Percentiles rank a stretch among this genome's conserved stretches.
Evolutionary conservation across 331 rosid genomes (phyloP).

Genomic region (Acacia pycnantha): DNA sequence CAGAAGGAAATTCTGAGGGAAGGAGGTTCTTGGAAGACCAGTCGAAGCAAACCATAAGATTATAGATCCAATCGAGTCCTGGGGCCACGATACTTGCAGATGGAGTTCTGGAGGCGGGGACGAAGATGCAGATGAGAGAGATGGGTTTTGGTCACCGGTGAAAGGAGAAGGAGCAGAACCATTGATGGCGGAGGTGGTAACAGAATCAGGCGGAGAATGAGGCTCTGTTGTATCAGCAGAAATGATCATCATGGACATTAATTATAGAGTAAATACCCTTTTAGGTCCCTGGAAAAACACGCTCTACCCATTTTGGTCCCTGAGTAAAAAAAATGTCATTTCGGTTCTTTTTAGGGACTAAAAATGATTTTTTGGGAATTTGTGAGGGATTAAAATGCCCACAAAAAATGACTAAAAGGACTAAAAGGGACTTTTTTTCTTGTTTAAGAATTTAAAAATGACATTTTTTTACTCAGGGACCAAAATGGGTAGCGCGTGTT

Average conservation of each 20-base stretch:
- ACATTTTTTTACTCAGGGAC: no score
- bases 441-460: no score
- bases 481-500: no score
- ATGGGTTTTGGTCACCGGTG: neutral
- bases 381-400: no score
- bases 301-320: no score
- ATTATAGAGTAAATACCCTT: no score
- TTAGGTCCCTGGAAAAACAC: no score
- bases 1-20: conserved; percentile 56
- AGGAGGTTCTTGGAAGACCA: conserved; percentile 62
- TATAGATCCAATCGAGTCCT: conserved; percentile 59
- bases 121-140: neutral
- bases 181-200: neutral
- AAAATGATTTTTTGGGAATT: no score
- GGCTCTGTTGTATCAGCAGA: conserved; percentile 25
- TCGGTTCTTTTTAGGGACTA: no score
- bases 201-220: conserved; percentile 30
- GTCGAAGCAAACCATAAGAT: conserved; percentile 57
- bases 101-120: conserved; percentile 35
- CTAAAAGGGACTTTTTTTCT: no score
- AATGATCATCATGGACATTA: conserved; percentile 35
- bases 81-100: conserved; percentile 65
- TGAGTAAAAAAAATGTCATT: no score
- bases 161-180: neutral
- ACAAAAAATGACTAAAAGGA: no score